phyloP scores from a whole-genome alignment of 2,329 filamentous ascomycete species.

The Boeremia exigua region DNA sequence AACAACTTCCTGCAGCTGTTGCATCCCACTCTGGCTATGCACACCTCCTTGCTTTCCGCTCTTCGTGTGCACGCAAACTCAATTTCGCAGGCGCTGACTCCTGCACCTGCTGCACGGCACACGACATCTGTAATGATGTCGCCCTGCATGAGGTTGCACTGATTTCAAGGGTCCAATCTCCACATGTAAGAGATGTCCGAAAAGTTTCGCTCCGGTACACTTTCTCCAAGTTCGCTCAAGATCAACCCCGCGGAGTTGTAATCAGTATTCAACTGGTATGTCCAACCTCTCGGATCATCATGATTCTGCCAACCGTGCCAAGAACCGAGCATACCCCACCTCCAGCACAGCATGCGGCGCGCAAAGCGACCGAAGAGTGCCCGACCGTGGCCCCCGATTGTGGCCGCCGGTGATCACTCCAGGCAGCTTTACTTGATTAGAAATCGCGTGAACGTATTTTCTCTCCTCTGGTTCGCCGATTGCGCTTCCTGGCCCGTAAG shows the following conservation, averaged over 20 bases:
- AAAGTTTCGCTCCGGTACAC: slow-evolving; percentile 6
- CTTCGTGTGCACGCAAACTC: slow-evolving; percentile 7
- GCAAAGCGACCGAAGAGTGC: slow-evolving; percentile 36
- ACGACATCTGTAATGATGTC: slow-evolving; percentile 11
- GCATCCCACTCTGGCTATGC: slow-evolving; percentile 6
- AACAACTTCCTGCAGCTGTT: slow-evolving; percentile 12
- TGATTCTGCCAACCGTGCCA: slow-evolving; percentile 23
- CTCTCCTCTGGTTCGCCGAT: slow-evolving; percentile 14
- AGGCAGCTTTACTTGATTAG: slow-evolving; percentile 24
- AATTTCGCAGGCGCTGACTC: slow-evolving; percentile 7
- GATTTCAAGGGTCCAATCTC: slow-evolving; percentile 8
- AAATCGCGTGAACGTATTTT: slow-evolving; percentile 22
- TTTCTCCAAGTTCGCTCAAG: slow-evolving; percentile 4
- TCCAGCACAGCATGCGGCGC: slow-evolving; percentile 12
- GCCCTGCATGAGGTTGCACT: slow-evolving; percentile 13
- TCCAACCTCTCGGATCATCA: slow-evolving; percentile 18
- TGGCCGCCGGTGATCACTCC: slow-evolving; percentile 27
- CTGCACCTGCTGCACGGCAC: neutral
- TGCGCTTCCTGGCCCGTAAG: slow-evolving; percentile 14
- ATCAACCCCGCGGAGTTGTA: slow-evolving; percentile 9
- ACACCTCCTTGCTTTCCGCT: slow-evolving; percentile 5
- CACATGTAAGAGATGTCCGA: slow-evolving; percentile 7
- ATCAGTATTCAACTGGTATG: slow-evolving; percentile 2
- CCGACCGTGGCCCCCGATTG: slow-evolving; percentile 32
- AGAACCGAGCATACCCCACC: slow-evolving; percentile 15